Conservation (phyloP, 768 basidiomycete genomes). For the Mrakia blollopis region DNA sequence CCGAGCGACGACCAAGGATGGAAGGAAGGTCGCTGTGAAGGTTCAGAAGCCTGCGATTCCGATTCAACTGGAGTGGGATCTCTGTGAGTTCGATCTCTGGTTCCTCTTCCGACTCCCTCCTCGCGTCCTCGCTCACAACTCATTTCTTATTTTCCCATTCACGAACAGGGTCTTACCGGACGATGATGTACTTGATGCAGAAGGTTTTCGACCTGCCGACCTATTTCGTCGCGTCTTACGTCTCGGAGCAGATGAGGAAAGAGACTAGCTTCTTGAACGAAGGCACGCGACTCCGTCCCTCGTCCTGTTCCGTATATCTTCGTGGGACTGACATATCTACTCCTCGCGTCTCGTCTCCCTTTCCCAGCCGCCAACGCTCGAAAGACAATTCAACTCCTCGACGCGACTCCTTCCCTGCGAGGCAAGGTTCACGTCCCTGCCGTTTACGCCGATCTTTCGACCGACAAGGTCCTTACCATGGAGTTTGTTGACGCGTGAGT, state of each 20-base stretch:
- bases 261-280: slow-evolving; percentile 81
- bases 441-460: slow-evolving; percentile 61
- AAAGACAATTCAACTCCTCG: slow-evolving; percentile 63
- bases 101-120: slow-evolving; percentile 41
- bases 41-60: slow-evolving; percentile 58
- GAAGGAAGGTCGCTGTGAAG: slow-evolving; percentile 76
- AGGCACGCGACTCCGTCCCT: background rate
- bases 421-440: slow-evolving; percentile 70
- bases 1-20: slow-evolving; percentile 56
- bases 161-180: background rate
- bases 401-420: slow-evolving; percentile 62
- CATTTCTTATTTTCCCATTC: background rate
- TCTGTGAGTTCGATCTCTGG: slow-evolving; percentile 49
- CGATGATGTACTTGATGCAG: slow-evolving; percentile 36
- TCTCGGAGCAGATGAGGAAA: slow-evolving; percentile 71
- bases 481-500: slow-evolving; percentile 45
- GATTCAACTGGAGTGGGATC: slow-evolving; percentile 49
- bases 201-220: slow-evolving; percentile 73
- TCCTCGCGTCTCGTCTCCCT: background rate
- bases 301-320: background rate
- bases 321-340: too few relatives aligned
- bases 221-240: slow-evolving; percentile 46
- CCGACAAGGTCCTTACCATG: slow-evolving; percentile 59
- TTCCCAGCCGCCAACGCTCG: slow-evolving; percentile 60
- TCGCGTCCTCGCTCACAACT: background rate